Percentiles rank a stretch among this genome's conserved stretches.
phyloP scores from a whole-genome alignment of 2,329 filamentous ascomycete species.

The Pyrenophora graminea region DNA sequence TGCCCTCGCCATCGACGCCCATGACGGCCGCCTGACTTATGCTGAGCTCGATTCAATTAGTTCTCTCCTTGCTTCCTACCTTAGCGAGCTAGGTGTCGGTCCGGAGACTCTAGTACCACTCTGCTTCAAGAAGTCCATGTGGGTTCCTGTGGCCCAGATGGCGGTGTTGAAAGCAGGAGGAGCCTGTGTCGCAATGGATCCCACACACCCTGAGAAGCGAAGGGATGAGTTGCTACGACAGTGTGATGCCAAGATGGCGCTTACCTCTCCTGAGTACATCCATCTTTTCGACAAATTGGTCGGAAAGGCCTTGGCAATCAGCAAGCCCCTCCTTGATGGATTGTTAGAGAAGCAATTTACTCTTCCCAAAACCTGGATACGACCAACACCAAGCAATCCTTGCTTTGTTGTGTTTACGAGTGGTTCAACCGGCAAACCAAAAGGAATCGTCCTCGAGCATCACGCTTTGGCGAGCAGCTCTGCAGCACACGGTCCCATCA shows the following conservation, averaged over 20 bases:
- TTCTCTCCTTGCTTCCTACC: background rate
- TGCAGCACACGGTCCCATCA: conserved; percentile 40
- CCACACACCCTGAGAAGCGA: background rate
- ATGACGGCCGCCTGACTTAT: background rate
- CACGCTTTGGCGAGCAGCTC: background rate
- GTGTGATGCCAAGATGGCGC: conserved; percentile 1
- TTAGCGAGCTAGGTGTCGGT: background rate
- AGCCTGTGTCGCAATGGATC: background rate
- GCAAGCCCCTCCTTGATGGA: background rate
- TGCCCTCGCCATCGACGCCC: background rate
- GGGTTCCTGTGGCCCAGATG: background rate
- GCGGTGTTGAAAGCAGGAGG: background rate
- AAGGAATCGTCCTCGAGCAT: conserved; percentile 60
- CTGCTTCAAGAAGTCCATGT: background rate
- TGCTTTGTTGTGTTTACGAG: conserved; percentile 73
- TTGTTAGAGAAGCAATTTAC: background rate
- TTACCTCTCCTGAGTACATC: background rate
- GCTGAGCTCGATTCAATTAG: background rate
- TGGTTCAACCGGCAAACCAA: conserved; percentile 76
- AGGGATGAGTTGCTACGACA: background rate
- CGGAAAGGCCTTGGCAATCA: background rate
- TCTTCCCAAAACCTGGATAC: background rate
- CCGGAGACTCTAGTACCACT: background rate
- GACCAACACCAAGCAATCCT: conserved; percentile 32
- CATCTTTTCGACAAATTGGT: background rate